These are phyloP conservation scores for Aureobasidium sp. DNA, from an alignment of 2,329 filamentous ascomycete species.

Conservation along the genomic window DNA sequence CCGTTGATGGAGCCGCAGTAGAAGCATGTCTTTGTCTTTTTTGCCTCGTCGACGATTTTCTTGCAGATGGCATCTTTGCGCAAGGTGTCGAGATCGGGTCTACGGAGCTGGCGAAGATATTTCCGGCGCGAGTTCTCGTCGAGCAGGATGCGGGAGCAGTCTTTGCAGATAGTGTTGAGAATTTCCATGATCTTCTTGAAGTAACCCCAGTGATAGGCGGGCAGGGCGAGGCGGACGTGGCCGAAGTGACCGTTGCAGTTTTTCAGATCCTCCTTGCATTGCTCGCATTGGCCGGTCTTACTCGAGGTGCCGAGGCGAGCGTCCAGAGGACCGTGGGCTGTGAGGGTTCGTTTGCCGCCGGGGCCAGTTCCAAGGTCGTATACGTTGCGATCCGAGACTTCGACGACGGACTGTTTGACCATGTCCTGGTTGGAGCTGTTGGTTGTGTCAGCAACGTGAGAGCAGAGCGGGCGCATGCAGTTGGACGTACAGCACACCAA, in stretches of 20 bases:
- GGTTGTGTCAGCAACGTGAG: not conserved
- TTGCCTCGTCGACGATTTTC: slow-evolving; percentile 80
- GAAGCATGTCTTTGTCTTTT: slow-evolving; percentile 76
- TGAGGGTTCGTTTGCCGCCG: slow-evolving; percentile 58
- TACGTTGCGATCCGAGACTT: slow-evolving; percentile 87
- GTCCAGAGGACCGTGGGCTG: slow-evolving; percentile 80
- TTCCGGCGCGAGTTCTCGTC: slow-evolving; percentile 69
- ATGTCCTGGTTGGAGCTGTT: slow-evolving; percentile 82
- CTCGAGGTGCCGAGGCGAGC: slow-evolving; percentile 80
- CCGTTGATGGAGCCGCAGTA: slow-evolving; percentile 80
- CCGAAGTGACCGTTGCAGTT: slow-evolving; percentile 94
- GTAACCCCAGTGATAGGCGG: slow-evolving; percentile 93
- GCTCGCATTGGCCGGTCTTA: slow-evolving; percentile 71
- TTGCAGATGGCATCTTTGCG: slow-evolving; percentile 78
- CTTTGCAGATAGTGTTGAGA: slow-evolving; percentile 91
- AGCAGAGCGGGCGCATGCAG: not conserved
- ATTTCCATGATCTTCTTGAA: slow-evolving; percentile 88
- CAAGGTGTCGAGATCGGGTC: slow-evolving; percentile 78
- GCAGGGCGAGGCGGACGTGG: slow-evolving; percentile 81
- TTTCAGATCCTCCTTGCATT: slow-evolving; percentile 73
- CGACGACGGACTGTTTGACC: slow-evolving; percentile 87
- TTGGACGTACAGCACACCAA: slow-evolving; percentile 70
- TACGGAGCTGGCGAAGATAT: slow-evolving; percentile 73
- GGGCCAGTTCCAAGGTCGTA: slow-evolving; percentile 66
- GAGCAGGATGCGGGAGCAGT: slow-evolving; percentile 78